Base-by-base conservation (phyloP, 1,284 basidiomycete species). In the Tylopilus orsonianus region DNA sequence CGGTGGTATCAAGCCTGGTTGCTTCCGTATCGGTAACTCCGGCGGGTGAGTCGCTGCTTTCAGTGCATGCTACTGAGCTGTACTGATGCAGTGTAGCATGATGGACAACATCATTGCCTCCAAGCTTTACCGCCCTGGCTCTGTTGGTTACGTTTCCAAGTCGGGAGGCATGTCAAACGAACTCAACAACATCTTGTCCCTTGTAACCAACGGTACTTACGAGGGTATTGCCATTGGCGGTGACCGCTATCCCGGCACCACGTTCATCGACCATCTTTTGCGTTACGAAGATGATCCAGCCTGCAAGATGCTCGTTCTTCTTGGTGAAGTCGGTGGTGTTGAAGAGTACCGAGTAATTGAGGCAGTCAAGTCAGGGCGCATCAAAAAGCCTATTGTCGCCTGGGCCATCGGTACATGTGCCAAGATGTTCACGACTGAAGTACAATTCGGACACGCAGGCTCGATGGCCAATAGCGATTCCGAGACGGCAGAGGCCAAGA, bases 81-180 rank as follows among this genome's bases (percentile, higher is more conserved):
- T 44, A n/a, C 47, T 61, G n/a, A 59, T 33, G 44, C 19, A 44
- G 0, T 8, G 7, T 58, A 85, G 90, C 69, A 98, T 98, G 96
- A 98, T 98, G 94, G 97, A 99, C 80, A 99, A 98, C 80, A 96
- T 98, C 75, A 94, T 98, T 64, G 77, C 95, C 13, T 97, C 94
- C 57, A 99, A 98, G 81, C 90, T 99, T 56, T 99, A 98, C 85
- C 93, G 95, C 65, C 77, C 95, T 39, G 97, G 96, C 53, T 95
- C 94, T 19, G 92, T 99, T 62, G 96, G 93, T 66, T 98, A 98
- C 74, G 96, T 99, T 69, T 97, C 93, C 74, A 99, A 99, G 79
- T 98, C 96, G 12, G 96, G 96, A 60, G 96, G 97, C 71, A 99
- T 99, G 97, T 99, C 96, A 61, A 99, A 99, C 79, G 97, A 99